These are phyloP conservation scores for Tetrapisispora iriomotensis DNA, from an alignment of 805 yeast species.

Conservation along the genomic window DNA sequence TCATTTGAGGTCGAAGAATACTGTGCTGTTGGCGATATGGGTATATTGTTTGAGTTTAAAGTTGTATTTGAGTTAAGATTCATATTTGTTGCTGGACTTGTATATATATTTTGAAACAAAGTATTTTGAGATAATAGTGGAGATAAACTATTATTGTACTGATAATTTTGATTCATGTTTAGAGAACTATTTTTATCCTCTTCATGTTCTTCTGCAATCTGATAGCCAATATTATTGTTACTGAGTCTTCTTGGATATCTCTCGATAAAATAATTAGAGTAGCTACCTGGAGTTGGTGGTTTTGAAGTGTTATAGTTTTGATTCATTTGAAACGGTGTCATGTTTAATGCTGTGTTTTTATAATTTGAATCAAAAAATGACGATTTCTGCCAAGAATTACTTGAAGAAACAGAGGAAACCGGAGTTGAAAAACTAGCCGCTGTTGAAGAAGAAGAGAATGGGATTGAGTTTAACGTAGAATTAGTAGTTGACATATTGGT, in stretches of 20 bases:
- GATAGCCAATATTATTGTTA: not conserved
- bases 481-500: too few species aligned
- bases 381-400: slow-evolving; percentile 1
- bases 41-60: not conserved
- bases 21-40: not conserved
- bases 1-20: not conserved
- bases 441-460: too few species aligned
- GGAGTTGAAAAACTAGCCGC: not conserved
- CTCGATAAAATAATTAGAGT: not conserved
- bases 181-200: not conserved
- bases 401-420: not conserved
- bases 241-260: not conserved
- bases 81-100: not conserved
- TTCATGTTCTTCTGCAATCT: not conserved
- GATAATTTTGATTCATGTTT: too few species aligned
- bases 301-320: too few species aligned
- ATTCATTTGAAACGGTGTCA: too few species aligned
- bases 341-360: too few species aligned
- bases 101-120: not conserved
- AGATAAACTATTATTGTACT: not conserved
- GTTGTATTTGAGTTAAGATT: not conserved
- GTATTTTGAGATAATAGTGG: not conserved
- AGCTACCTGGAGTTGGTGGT: not conserved
- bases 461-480: too few species aligned
- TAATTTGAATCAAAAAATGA: not conserved